Percentiles rank a stretch among this genome's conserved stretches.
Conservation (phyloP, 805 yeast species). For the Lipomyces sp. region DNA sequence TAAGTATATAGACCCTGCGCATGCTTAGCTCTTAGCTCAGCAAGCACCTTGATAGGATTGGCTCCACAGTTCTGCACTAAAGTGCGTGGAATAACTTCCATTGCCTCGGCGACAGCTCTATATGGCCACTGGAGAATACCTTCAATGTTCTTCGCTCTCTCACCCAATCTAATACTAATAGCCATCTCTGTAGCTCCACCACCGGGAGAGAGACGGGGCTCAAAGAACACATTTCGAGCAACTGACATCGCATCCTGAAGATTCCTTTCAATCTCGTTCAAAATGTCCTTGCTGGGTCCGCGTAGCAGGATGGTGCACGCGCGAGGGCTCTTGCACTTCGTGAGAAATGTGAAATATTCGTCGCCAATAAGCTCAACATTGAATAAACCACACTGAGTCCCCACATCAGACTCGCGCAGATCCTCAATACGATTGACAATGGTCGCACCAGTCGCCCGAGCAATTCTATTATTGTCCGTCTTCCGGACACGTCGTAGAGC, state of each 20-base stretch:
- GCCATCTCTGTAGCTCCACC: conserved; percentile 99
- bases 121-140: conserved; percentile 99
- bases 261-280: conserved; percentile 95
- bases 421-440: conserved; percentile 96
- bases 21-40: conserved; percentile 94
- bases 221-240: conserved; percentile 89
- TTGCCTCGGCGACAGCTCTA: conserved; percentile 97
- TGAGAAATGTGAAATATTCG: conserved; percentile 88
- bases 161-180: conserved; percentile 82
- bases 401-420: conserved; percentile 86
- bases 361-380: conserved; percentile 95
- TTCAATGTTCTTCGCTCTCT: conserved; percentile 87
- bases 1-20: conserved; percentile 80
- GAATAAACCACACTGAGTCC: conserved; percentile 86
- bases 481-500: conserved; percentile 93
- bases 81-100: conserved; percentile 98
- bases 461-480: conserved; percentile 93
- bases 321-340: conserved; percentile 78
- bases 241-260: conserved; percentile 99
- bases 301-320: conserved; percentile 93
- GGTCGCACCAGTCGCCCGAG: conserved; percentile 97
- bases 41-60: conserved; percentile 84
- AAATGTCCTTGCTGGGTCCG: conserved; percentile 95
- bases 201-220: conserved; percentile 95
- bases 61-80: conserved; percentile 98